Evolutionary conservation across 148 eudicot species (phyloP), one percentile per base, ranked within the genome.

Genomic region (Silene latifolia): DNA sequence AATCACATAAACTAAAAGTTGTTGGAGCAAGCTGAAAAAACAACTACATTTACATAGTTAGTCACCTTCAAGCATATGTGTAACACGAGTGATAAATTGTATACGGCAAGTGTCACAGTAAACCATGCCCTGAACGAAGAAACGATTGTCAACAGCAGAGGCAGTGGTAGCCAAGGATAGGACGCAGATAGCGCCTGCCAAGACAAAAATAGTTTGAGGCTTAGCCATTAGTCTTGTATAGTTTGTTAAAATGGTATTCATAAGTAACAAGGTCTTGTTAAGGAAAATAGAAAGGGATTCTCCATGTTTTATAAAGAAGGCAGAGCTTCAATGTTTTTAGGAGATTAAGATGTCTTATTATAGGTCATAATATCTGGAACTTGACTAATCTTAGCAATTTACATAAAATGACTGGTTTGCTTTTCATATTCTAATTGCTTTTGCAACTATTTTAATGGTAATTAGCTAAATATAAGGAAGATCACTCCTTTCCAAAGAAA

Each of bases 71-170:
- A 77, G 12, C 63, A 72, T 48, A 4, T 74, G 58, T 47, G 74
- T 73, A 9, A 68, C 71, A 1, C 83, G 83, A 46, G 77, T 72
- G 19, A 77, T 63, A 35, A 81, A 81, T 7, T 81, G 80, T 8
- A 73, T 69, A 8, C 83, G 83, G 71, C 83, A 81, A 15, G 83
- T 76, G 72, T 81, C 83, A 77, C 83, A 81, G 48, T 81, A 81
- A 13, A 81, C 77, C 77, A 67, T 72, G 66, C 83, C 83, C 77
- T 77, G 64, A 11, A 81, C 83, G 0, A n/a, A 21, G 74, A 35
- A 81, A 6, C 23, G 51, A 46, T 67, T 63, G 4, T 51, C 35
- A 8, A 54, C 54, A 15, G 79, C 79, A 8, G 53, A 21, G 24
- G 74, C 67, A 25, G 54, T 46, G 5, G 35, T 23, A 4, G 74